A percentile compares a stretch with the other conserved stretches of the same genome.
Evolutionary conservation across 2,329 filamentous ascomycete genomes (phyloP).

Genomic region (Leptographium procerum): DNA sequence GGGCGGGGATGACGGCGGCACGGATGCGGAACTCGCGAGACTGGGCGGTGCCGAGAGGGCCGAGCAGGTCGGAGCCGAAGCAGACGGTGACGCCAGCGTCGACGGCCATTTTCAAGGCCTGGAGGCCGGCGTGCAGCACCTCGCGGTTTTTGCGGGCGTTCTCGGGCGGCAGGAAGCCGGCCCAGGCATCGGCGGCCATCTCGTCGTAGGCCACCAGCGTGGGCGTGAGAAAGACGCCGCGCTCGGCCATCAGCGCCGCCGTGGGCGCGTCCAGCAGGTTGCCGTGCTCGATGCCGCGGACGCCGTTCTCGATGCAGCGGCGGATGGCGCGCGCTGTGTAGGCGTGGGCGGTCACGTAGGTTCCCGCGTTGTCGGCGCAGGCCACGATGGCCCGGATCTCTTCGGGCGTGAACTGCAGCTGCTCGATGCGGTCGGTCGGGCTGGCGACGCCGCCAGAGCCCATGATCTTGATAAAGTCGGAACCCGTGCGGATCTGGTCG

Average conservation of each 20-base stretch:
- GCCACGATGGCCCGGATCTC: constrained; percentile 40
- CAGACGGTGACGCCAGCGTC: constrained; percentile 41
- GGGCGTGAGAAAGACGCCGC: constrained; percentile 36
- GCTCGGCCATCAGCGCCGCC: constrained; percentile 34
- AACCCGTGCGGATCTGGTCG: constrained; percentile 37
- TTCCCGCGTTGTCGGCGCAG: constrained; percentile 32
- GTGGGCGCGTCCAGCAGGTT: constrained; percentile 27
- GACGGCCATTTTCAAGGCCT: constrained; percentile 31
- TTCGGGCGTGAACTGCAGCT: constrained; percentile 38
- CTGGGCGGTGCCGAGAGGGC: constrained; percentile 35
- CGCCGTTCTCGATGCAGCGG: constrained; percentile 39
- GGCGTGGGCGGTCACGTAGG: constrained; percentile 41
- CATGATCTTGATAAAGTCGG: constrained; percentile 49
- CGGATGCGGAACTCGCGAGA: constrained; percentile 36
- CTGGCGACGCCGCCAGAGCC: constrained; percentile 38
- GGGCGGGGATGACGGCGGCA: constrained; percentile 26
- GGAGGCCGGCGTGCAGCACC: constrained; percentile 33
- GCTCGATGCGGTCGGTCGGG: constrained; percentile 37
- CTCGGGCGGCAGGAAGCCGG: constrained; percentile 27
- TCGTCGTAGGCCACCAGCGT: constrained; percentile 38
- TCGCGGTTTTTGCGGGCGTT: constrained; percentile 33
- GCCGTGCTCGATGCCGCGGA: constrained; percentile 35
- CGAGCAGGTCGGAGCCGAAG: constrained; percentile 42
- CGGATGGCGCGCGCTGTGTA: constrained; percentile 39
- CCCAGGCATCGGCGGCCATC: constrained; percentile 30